Evolutionary conservation across 805 yeast genomes (phyloP).

Genomic region (Ogataea wickerhamii): DNA sequence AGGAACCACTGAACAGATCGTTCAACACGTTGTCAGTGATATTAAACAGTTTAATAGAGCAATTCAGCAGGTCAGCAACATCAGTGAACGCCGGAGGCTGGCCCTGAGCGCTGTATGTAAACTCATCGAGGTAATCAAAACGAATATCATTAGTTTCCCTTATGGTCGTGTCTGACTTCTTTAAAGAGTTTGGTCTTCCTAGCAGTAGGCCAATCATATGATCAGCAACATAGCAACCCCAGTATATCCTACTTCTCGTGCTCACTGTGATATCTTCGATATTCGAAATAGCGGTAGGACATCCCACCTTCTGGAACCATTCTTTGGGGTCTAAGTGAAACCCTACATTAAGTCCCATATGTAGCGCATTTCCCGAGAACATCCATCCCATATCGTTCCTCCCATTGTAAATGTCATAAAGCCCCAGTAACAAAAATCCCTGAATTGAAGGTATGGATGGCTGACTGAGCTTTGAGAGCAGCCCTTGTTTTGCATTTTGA

Average conservation of each 20-base stretch:
- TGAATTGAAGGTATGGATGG: constrained; percentile 53
- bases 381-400: constrained; percentile 59
- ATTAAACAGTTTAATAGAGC: constrained; percentile 39
- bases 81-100: constrained; percentile 17
- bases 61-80: constrained; percentile 40
- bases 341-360: constrained; percentile 65
- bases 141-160: constrained; percentile 62
- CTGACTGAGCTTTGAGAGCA: constrained; percentile 34
- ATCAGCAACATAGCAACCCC: constrained; percentile 67
- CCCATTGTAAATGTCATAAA: constrained; percentile 54
- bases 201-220: constrained; percentile 56
- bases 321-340: constrained; percentile 58
- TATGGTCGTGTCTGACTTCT: constrained; percentile 55
- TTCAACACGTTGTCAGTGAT: constrained; percentile 44
- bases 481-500: constrained; percentile 41
- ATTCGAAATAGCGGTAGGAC: too few relatives aligned
- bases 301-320: constrained; percentile 42
- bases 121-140: constrained; percentile 51
- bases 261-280: too few relatives aligned
- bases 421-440: constrained; percentile 53
- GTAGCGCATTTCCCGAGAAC: constrained; percentile 56
- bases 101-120: constrained; percentile 13
- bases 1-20: constrained; percentile 45
- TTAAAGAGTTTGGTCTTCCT: constrained; percentile 56
- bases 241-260: constrained; percentile 57